Evolutionary conservation across 306 rosid species (phyloP).

Genomic region (Gastrolobium villosum): DNA sequence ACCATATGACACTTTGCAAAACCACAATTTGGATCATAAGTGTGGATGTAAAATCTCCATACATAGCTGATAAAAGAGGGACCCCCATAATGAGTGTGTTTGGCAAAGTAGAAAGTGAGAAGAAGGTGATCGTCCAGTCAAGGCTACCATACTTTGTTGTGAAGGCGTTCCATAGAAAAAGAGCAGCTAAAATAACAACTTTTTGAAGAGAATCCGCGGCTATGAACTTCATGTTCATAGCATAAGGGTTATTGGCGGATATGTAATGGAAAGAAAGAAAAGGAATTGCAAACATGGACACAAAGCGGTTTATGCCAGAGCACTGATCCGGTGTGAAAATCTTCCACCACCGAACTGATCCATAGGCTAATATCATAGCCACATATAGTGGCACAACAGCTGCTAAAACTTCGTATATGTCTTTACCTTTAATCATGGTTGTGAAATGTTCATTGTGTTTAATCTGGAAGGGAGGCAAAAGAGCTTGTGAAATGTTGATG

Average conservation of each 20-base stretch:
- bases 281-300: slow-evolving; percentile 46
- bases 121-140: slow-evolving; percentile 77
- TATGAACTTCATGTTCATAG: slow-evolving; percentile 46
- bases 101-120: slow-evolving; percentile 81
- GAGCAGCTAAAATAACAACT: slow-evolving; percentile 10
- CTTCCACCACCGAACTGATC: slow-evolving; percentile 56
- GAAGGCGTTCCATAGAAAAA: slow-evolving; percentile 41
- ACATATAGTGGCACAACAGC: slow-evolving; percentile 50
- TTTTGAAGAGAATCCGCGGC: slow-evolving; percentile 52
- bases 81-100: slow-evolving; percentile 87
- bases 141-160: slow-evolving; percentile 57
- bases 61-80: slow-evolving; percentile 83
- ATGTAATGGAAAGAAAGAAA: slow-evolving; percentile 41
- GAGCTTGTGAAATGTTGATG: background rate
- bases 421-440: slow-evolving; percentile 77
- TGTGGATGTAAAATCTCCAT: slow-evolving; percentile 64
- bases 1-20: slow-evolving; percentile 75
- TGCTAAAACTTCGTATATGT: slow-evolving; percentile 60
- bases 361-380: slow-evolving; percentile 50
- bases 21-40: slow-evolving; percentile 86
- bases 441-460: too few relatives aligned
- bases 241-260: slow-evolving; percentile 42
- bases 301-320: slow-evolving; percentile 51
- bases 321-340: slow-evolving; percentile 53
- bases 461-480: background rate